These are phyloP conservation scores for Cucumis melo DNA, from an alignment of 306 rosid species.

Conservation along the genomic window DNA sequence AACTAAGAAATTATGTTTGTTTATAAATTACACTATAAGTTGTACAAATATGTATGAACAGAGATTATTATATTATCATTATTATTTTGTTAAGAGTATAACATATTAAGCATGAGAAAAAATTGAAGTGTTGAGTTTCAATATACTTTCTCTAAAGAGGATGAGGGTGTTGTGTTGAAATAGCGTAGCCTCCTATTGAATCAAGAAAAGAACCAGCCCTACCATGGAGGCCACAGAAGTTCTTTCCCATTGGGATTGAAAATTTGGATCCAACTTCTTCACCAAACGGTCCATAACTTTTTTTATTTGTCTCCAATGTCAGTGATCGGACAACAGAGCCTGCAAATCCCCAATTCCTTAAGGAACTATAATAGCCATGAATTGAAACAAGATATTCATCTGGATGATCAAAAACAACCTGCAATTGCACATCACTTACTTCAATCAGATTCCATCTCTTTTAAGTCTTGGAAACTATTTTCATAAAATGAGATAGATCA, in stretches of 20 bases:
- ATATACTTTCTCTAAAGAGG: background rate
- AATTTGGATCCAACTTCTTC: background rate
- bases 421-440: background rate
- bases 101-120: background rate
- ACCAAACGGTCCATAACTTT: background rate
- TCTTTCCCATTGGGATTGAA: background rate
- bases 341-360: background rate
- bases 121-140: no score
- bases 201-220: background rate
- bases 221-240: background rate
- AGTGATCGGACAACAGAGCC: background rate
- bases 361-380: background rate
- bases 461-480: background rate
- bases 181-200: background rate
- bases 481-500: background rate
- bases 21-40: background rate
- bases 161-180: background rate
- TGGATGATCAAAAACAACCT: constrained; percentile 1
- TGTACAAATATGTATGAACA: background rate
- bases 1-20: background rate
- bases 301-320: background rate
- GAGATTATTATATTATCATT: no score
- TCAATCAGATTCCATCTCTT: background rate
- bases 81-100: background rate
- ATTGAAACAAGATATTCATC: background rate